phyloP scores from a whole-genome alignment of 2,329 filamentous ascomycete genomes.

The Exophiala phaeomuriformis region DNA sequence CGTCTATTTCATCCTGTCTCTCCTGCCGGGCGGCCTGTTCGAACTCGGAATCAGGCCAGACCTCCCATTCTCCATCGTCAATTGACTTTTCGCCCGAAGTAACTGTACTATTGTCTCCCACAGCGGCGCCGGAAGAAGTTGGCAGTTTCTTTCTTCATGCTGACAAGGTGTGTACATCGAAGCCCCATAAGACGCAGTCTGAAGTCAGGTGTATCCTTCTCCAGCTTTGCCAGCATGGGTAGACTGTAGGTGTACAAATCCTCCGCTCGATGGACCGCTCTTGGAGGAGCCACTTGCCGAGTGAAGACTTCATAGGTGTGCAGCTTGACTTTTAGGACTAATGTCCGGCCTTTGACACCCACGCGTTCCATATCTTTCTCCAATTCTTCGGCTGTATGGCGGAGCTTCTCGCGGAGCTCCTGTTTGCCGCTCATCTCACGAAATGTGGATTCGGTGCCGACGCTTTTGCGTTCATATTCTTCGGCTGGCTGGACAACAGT shows the following conservation, averaged over 20 bases:
- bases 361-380: constrained; percentile 76
- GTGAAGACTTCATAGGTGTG: constrained; percentile 91
- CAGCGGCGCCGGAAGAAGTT: constrained; percentile 62
- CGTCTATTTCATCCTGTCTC: constrained; percentile 53
- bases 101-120: constrained; percentile 15
- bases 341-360: constrained; percentile 79
- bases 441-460: constrained; percentile 91
- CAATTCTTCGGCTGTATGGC: constrained; percentile 73
- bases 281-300: constrained; percentile 67
- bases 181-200: constrained; percentile 80
- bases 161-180: constrained; percentile 78
- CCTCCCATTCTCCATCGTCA: constrained; percentile 54
- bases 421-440: constrained; percentile 63
- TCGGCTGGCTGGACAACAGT: constrained; percentile 80
- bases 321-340: constrained; percentile 87
- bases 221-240: constrained; percentile 75
- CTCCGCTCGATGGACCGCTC: constrained; percentile 63
- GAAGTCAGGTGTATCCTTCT: constrained; percentile 73
- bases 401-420: constrained; percentile 67
- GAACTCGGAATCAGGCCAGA: constrained; percentile 61
- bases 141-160: constrained; percentile 72
- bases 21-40: constrained; percentile 56
- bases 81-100: constrained; percentile 30
- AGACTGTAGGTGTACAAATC: constrained; percentile 76
- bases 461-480: constrained; percentile 84